Evolutionary conservation across 2,329 filamentous ascomycete species (phyloP).

Genomic region (Penicillium sp.): DNA sequence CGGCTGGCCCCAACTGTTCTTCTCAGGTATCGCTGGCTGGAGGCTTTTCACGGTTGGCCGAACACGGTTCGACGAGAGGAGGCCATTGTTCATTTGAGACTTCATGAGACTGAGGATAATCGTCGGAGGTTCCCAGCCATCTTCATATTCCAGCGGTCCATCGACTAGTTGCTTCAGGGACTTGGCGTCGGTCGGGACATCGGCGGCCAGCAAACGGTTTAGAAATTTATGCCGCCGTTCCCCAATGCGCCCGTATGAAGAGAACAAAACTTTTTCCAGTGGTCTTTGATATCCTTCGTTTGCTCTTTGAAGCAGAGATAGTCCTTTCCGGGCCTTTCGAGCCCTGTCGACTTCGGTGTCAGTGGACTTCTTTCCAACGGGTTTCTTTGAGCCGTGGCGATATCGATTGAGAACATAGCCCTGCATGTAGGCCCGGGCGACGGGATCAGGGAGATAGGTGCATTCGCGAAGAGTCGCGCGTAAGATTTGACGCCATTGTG

Average conservation of each 20-base stretch:
- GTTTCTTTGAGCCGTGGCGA: conserved; percentile 3
- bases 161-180: conserved; percentile 20
- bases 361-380: conserved; percentile 17
- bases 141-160: conserved; percentile 21
- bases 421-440: conserved; percentile 52
- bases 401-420: conserved; percentile 40
- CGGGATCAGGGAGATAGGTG: conserved; percentile 60
- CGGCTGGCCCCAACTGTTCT: conserved; percentile 38
- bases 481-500: conserved; percentile 48
- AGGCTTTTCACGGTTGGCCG: conserved; percentile 25
- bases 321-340: conserved; percentile 31
- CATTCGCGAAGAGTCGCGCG: conserved; percentile 59
- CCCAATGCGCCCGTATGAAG: conserved; percentile 59
- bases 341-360: conserved; percentile 14
- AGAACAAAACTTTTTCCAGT: conserved; percentile 52
- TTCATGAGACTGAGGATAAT: conserved; percentile 34
- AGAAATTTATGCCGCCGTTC: conserved; percentile 52
- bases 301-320: conserved; percentile 50
- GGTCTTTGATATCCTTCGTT: conserved; percentile 55
- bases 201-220: conserved; percentile 29
- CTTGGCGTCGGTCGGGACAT: conserved; percentile 24
- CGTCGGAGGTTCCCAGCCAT: conserved; percentile 37
- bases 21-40: conserved; percentile 33
- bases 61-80: conserved; percentile 23
- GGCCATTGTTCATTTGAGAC: conserved; percentile 33